Base-by-base conservation (phyloP, 202 grass and related monocot genomes). In the Setaria italica region DNA sequence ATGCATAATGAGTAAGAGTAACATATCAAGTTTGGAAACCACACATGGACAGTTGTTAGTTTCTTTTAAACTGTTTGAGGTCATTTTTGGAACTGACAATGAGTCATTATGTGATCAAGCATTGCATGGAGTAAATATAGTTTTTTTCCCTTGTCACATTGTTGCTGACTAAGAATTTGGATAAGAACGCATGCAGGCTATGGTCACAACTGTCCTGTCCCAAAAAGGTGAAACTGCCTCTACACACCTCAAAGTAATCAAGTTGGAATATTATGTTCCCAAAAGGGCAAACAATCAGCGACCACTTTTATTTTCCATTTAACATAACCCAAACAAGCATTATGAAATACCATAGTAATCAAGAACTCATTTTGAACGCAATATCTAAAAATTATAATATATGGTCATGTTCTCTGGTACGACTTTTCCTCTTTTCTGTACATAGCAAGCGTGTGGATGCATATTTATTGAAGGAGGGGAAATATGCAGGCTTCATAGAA, bases 121-220 rank as follows among this genome's bases (percentile, higher is more conserved):
- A 63, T n/a, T 68, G 50, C 45, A 76, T 70, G 33, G 41, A 50
- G 63, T 42, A 15, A n/a, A 59, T 33, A 4, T 6, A 46, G 35
- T 25, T 25, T 32, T 35, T 39, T 39, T 6, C 10, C 2, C 33
- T 17, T 14, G 15, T 58, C 67, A 43, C n/a, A 51, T 67, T 51
- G n/a, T 68, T 85, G 11, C 4, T 80, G 49, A 66, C 15, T 49
- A 54, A 62, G 60, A 62, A 11, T 67, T 73, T 76, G 62, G 69
- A 85, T 89, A 80, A 89, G 41, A 51, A 74, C 0, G n/a, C 25
- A 67, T 37, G 60, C 13, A 11, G 10, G 16, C 16, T 19, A 50
- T 60, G 45, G 8, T 69, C 63, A 47, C 39, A 59, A 56, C 73
- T 63, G 10, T 11, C 64, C 6, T 82, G 17, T 20, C 46, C 19